Evolutionary conservation across 108 stramenopile genomes (phyloP).

Genomic region (Ochromonas danica): DNA sequence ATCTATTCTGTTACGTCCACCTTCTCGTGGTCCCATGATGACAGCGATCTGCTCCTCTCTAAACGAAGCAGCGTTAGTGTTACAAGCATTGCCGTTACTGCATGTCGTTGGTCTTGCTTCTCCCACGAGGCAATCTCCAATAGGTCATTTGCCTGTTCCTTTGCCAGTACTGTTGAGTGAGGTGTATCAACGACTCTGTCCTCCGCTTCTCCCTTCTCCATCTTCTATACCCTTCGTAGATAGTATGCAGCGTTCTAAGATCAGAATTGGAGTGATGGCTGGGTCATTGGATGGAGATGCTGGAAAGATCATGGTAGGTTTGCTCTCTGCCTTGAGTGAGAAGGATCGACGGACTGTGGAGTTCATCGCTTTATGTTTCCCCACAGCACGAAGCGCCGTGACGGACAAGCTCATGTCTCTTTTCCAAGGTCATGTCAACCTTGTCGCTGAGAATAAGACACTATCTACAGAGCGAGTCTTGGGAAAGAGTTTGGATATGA

Average conservation of each 20-base stretch:
- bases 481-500: neutral
- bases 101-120: slow-evolving; percentile 6
- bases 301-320: slow-evolving; percentile 26
- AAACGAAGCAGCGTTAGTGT: slow-evolving; percentile 8
- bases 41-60: neutral
- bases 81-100: slow-evolving; percentile 13
- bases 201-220: too few relatives aligned
- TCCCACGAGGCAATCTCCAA: neutral
- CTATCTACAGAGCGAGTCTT: neutral
- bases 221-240: too few relatives aligned
- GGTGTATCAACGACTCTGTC: slow-evolving; percentile 21
- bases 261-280: slow-evolving; percentile 13
- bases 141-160: slow-evolving; percentile 26
- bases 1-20: neutral
- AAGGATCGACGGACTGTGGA: neutral
- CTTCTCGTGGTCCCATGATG: neutral
- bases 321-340: neutral
- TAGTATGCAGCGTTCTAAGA: neutral
- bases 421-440: slow-evolving; percentile 27
- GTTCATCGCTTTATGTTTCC: slow-evolving; percentile 27
- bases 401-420: neutral
- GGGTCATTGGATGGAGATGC: slow-evolving; percentile 21
- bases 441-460: slow-evolving; percentile 7
- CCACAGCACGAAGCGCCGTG: neutral
- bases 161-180: slow-evolving; percentile 32